phyloP scores from a whole-genome alignment of 2,329 filamentous ascomycete species.

The Albifimbria verrucaria region DNA sequence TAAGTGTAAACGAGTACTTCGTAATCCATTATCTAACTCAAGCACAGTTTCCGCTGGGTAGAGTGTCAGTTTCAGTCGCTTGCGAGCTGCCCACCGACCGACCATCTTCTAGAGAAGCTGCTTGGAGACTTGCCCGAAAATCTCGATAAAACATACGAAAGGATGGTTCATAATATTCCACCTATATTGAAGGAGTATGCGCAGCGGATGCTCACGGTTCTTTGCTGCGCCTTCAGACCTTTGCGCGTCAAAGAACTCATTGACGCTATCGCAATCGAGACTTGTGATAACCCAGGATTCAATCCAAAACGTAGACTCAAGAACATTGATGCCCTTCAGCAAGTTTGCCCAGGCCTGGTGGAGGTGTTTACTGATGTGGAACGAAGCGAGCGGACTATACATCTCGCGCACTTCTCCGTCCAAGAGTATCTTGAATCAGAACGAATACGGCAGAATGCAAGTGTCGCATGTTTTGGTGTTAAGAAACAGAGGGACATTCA shows the following conservation, averaged over 20 bases:
- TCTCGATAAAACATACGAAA: background rate
- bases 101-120: slow-evolving; percentile 11
- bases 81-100: slow-evolving; percentile 6
- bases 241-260: background rate
- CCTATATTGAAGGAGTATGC: background rate
- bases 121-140: background rate
- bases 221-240: background rate
- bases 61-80: slow-evolving; percentile 16
- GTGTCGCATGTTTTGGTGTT: background rate
- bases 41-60: slow-evolving; percentile 20
- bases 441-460: background rate
- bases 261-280: background rate
- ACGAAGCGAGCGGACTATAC: background rate
- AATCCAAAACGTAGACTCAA: background rate
- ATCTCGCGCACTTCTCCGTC: background rate
- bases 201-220: background rate
- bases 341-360: background rate
- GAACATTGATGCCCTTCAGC: background rate
- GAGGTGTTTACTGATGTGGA: background rate
- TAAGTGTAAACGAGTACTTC: background rate
- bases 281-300: background rate
- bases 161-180: background rate
- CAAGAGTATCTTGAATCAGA: background rate
- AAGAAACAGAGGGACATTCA: background rate
- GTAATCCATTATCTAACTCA: background rate